phyloP scores from a whole-genome alignment of 192 early-diverging fungal genomes.

The Dimargaris cristalligena region DNA sequence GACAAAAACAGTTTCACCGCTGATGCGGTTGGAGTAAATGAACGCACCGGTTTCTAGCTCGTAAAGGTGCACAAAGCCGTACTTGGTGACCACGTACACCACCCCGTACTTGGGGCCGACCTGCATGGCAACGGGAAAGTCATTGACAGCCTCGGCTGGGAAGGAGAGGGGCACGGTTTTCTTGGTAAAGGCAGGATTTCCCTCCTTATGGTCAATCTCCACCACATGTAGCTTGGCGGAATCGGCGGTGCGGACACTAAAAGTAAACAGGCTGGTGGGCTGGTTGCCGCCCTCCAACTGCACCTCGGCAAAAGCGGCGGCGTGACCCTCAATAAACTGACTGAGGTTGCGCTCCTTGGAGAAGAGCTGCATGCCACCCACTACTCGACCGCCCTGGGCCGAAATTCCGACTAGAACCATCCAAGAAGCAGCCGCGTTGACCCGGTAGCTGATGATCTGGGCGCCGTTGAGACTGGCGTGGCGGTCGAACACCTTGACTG shows the following conservation, averaged over 20 bases:
- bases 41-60: conserved; percentile 88
- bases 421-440: conserved; percentile 87
- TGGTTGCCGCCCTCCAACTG: conserved; percentile 53
- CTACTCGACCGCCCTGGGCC: conserved; percentile 74
- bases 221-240: conserved; percentile 91
- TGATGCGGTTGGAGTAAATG: conserved; percentile 96
- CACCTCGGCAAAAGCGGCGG: conserved; percentile 86
- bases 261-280: conserved; percentile 82
- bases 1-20: conserved; percentile 95
- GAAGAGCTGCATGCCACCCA: conserved; percentile 93
- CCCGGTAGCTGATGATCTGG: conserved; percentile 94
- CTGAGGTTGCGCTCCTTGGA: conserved; percentile 81
- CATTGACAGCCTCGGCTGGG: conserved; percentile 84
- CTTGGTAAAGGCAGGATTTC: conserved; percentile 78
- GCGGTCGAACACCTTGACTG: conserved; percentile 86
- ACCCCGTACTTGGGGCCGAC: conserved; percentile 85
- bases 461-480: conserved; percentile 61
- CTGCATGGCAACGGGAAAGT: conserved; percentile 97
- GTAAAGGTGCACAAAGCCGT: conserved; percentile 93
- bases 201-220: conserved; percentile 89
- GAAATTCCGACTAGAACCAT: conserved; percentile 88
- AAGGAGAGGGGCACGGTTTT: conserved; percentile 85
- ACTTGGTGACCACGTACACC: conserved; percentile 93
- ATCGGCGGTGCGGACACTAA: conserved; percentile 64
- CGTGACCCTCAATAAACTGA: conserved; percentile 93